phyloP scores from a whole-genome alignment of 2,329 filamentous ascomycete genomes.

The Phialophora tarda region DNA sequence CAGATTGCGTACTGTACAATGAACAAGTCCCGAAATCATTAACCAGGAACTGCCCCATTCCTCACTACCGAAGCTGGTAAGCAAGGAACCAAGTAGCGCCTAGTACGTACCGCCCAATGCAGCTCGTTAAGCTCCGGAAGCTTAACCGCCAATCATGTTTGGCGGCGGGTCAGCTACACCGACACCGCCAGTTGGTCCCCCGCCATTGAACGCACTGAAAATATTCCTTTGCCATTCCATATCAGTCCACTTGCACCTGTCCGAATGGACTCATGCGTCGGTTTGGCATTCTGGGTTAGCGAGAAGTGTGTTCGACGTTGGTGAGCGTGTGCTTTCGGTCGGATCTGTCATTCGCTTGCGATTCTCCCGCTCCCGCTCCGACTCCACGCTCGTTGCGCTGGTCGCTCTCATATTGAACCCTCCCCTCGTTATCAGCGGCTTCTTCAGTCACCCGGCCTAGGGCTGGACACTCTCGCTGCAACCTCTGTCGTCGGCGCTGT shows the following conservation, averaged over 20 bases:
- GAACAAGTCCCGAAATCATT: background rate
- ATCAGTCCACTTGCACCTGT: slow-evolving; percentile 20
- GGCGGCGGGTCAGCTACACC: slow-evolving; percentile 7
- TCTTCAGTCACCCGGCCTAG: slow-evolving; percentile 3
- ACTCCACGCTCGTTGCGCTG: slow-evolving; percentile 31
- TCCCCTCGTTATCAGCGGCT: slow-evolving; percentile 14
- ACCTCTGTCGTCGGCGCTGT: slow-evolving; percentile 10
- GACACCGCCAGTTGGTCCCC: slow-evolving; percentile 13
- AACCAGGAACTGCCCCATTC: background rate
- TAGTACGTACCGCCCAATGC: background rate
- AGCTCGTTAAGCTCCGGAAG: slow-evolving; percentile 1
- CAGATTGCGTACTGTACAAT: background rate
- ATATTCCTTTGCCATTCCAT: slow-evolving; percentile 10
- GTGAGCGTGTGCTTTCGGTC: slow-evolving; percentile 27
- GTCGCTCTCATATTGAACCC: slow-evolving; percentile 16
- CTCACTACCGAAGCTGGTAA: background rate
- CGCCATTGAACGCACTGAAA: slow-evolving; percentile 3
- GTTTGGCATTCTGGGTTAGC: slow-evolving; percentile 31
- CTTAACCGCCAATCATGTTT: slow-evolving; percentile 5
- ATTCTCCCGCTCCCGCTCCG: background rate
- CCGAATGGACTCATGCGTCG: slow-evolving; percentile 10
- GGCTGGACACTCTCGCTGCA: background rate
- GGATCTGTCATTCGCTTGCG: slow-evolving; percentile 33
- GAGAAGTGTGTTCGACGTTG: slow-evolving; percentile 13
- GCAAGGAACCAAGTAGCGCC: background rate